These are phyloP conservation scores for Irpex lacteus DNA, from an alignment of 1,284 basidiomycete species.

Conservation along the genomic window DNA sequence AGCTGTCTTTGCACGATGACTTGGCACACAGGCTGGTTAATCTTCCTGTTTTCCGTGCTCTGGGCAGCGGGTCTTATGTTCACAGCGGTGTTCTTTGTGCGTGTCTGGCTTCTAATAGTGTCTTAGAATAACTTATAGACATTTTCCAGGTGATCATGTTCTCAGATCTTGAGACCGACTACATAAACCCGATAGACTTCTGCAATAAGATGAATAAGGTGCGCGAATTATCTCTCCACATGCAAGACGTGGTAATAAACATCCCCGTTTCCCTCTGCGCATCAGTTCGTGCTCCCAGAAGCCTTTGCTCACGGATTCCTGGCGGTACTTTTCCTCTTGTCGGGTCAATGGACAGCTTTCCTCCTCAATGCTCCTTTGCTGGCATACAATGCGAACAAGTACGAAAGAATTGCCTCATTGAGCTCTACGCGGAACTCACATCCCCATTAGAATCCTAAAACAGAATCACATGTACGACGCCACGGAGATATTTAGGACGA, in stretches of 20 bases:
- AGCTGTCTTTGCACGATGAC: not conserved
- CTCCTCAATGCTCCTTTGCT: conserved; percentile 90
- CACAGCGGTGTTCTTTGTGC: conserved; percentile 96
- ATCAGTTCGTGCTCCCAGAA: conserved; percentile 98
- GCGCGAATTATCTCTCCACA: conserved; percentile 16
- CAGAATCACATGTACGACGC: conserved; percentile 99
- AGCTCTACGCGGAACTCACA: not conserved
- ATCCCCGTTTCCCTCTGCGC: not conserved
- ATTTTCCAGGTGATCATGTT: conserved; percentile 98
- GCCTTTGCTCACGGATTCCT: conserved; percentile 93
- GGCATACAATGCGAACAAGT: conserved; percentile 95
- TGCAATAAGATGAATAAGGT: conserved; percentile 99
- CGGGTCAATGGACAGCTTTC: conserved; percentile 95
- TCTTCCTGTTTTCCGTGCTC: conserved; percentile 91
- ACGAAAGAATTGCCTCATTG: conserved; percentile 29
- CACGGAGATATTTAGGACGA: conserved; percentile 97
- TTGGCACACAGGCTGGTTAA: conserved; percentile 64
- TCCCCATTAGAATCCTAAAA: conserved; percentile 75
- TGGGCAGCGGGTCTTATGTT: conserved; percentile 91
- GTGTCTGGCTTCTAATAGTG: conserved; percentile 32
- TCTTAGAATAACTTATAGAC: not conserved
- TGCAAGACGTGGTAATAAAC: not conserved
- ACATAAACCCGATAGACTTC: conserved; percentile 99
- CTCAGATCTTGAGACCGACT: conserved; percentile 96
- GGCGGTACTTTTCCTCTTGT: conserved; percentile 83